Evolutionary conservation across 257 asterid genomes (phyloP).

Genomic region (Petunia secreta): DNA sequence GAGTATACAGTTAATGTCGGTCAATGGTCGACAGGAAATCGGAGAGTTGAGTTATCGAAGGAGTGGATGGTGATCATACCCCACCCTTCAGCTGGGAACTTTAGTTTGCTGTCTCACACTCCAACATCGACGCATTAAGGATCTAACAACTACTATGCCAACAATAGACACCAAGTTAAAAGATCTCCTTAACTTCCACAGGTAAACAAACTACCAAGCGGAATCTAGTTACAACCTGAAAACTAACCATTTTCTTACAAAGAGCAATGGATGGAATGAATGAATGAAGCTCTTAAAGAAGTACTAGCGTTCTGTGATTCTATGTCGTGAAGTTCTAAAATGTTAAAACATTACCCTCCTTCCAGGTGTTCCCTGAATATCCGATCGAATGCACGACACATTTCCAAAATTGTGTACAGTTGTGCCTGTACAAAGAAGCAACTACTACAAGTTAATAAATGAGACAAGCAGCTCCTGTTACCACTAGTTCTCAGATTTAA

Average conservation of each 20-base stretch:
- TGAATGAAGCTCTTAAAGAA: neutral
- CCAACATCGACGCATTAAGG: too few relatives aligned
- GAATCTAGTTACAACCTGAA: conserved; percentile 4
- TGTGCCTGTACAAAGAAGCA: conserved; percentile 69
- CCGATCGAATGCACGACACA: conserved; percentile 97
- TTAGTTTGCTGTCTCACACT: too few relatives aligned
- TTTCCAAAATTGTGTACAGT: conserved; percentile 85
- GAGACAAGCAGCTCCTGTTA: neutral
- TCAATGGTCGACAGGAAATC: too few relatives aligned
- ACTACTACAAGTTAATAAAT: conserved; percentile 28
- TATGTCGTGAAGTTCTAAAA: conserved; percentile 26
- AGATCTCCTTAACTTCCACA: too few relatives aligned
- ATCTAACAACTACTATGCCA: neutral
- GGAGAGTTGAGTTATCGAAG: too few relatives aligned
- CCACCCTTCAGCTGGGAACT: too few relatives aligned
- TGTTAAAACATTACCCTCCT: conserved; percentile 74
- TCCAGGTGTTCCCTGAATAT: conserved; percentile 86
- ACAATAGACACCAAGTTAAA: too few relatives aligned
- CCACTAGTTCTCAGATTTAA: neutral
- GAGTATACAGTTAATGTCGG: too few relatives aligned
- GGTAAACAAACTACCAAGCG: neutral
- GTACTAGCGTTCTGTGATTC: neutral
- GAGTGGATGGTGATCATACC: too few relatives aligned
- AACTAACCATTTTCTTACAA: neutral
- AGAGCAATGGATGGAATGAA: neutral